A percentile compares a stretch with the other conserved stretches of the same genome.
Evolutionary conservation across 139 green algal genomes (phyloP).

Genomic region (Pseudopediastrum boryanum): DNA sequence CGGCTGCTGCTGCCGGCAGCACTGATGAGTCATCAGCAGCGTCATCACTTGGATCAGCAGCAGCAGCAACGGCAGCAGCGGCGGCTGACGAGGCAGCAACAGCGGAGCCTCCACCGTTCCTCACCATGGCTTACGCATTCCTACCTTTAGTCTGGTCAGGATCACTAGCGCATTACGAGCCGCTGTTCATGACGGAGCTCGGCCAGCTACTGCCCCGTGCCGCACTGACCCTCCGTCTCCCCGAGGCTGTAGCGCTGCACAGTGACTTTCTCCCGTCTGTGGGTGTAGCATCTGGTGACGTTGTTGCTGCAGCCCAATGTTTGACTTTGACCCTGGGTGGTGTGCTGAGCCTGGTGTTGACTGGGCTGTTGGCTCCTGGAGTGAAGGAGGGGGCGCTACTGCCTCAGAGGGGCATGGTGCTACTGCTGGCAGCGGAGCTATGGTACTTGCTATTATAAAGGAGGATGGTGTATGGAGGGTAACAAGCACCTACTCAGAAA

Average conservation of each 20-base stretch:
- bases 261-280: constrained; percentile 43
- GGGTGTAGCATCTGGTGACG: constrained; percentile 28
- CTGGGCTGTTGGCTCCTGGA: constrained; percentile 39
- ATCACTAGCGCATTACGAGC: too few relatives aligned
- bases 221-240: too few relatives aligned
- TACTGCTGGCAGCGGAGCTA: constrained; percentile 59
- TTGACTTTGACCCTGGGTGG: constrained; percentile 52
- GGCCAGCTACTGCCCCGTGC: too few relatives aligned
- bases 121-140: constrained; percentile 62
- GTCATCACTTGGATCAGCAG: too few relatives aligned
- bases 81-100: neutral
- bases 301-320: constrained; percentile 56
- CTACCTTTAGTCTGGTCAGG: too few relatives aligned
- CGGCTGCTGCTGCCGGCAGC: too few relatives aligned
- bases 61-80: too few relatives aligned
- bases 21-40: too few relatives aligned
- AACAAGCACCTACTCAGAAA: too few relatives aligned
- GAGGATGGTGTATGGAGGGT: too few relatives aligned
- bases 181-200: too few relatives aligned
- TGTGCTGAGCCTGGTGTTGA: constrained; percentile 47
- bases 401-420: constrained; percentile 48
- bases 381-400: constrained; percentile 44
- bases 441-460: constrained; percentile 58
- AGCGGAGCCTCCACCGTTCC: too few relatives aligned
- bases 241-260: constrained; percentile 62